These are phyloP conservation scores for Epichloe hybrida DNA, from an alignment of 2,329 filamentous ascomycete species.

Conservation along the genomic window DNA sequence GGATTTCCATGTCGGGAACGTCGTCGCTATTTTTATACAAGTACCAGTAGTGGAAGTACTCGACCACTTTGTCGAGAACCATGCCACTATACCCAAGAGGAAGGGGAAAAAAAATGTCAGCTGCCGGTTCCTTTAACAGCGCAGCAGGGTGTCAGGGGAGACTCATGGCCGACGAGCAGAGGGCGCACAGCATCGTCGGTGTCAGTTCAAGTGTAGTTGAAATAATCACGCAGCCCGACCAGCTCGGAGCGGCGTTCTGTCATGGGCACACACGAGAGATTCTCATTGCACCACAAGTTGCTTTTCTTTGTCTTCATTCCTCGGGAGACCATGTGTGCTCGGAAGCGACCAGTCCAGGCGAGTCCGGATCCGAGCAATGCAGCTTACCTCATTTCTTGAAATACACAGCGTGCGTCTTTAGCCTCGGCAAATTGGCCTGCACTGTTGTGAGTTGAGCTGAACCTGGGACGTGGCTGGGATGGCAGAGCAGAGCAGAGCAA, in stretches of 20 bases:
- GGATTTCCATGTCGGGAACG: slow-evolving; percentile 70
- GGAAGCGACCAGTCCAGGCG: not conserved
- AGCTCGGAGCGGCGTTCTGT: slow-evolving; percentile 26
- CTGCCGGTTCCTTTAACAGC: slow-evolving; percentile 1
- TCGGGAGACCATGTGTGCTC: not conserved
- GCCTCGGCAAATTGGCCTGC: slow-evolving; percentile 53
- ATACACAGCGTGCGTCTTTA: slow-evolving; percentile 47
- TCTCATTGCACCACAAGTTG: slow-evolving; percentile 26
- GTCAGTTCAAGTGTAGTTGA: slow-evolving; percentile 55
- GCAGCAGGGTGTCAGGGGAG: not conserved
- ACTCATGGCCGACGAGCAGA: slow-evolving; percentile 3
- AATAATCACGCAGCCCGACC: slow-evolving; percentile 33
- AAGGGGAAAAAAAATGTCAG: slow-evolving; percentile 4
- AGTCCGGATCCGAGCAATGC: not conserved
- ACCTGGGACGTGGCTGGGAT: not conserved
- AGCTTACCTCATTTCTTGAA: slow-evolving; percentile 62
- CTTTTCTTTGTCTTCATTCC: slow-evolving; percentile 23
- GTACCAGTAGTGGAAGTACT: slow-evolving; percentile 76
- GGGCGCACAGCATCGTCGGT: slow-evolving; percentile 3
- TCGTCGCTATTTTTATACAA: slow-evolving; percentile 56
- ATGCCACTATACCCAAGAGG: slow-evolving; percentile 41
- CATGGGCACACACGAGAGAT: slow-evolving; percentile 17
- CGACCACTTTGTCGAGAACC: slow-evolving; percentile 66
- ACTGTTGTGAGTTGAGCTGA: slow-evolving; percentile 8
- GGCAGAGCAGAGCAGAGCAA: not conserved